These are phyloP conservation scores for Hyaloperonospora arabidopsidis DNA, from an alignment of 352 stramenopile genomes.

Conservation along the genomic window DNA sequence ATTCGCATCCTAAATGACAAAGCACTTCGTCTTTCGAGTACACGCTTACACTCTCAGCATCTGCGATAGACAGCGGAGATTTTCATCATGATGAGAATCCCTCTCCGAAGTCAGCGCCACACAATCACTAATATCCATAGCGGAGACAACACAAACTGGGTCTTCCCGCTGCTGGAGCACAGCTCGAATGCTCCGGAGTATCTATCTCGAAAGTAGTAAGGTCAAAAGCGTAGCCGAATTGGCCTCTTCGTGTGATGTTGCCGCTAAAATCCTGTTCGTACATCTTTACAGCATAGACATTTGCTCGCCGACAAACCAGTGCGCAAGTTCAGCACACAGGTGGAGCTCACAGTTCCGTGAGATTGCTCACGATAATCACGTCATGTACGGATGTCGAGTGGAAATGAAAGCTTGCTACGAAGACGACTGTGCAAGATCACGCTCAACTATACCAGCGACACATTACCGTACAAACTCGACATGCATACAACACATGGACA, in stretches of 20 bases:
- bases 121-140: no score
- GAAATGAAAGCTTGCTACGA: no score
- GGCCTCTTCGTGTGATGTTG: no score
- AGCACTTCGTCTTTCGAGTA: constrained; percentile 19
- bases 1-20: neutral
- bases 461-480: constrained; percentile 22
- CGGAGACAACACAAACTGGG: no score
- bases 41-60: constrained; percentile 10
- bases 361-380: no score
- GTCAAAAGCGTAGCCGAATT: constrained; percentile 18
- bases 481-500: neutral
- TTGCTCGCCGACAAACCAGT: no score
- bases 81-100: neutral
- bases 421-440: constrained; percentile 31
- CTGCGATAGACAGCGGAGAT: constrained; percentile 8
- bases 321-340: no score
- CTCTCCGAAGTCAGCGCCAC: neutral
- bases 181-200: constrained; percentile 18
- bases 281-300: no score
- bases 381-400: no score
- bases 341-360: no score
- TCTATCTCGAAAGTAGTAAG: constrained; percentile 26
- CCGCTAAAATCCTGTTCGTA: no score
- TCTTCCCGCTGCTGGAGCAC: constrained; percentile 19
- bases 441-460: constrained; percentile 22